Percentiles rank a stretch among this genome's conserved stretches.
phyloP scores from a whole-genome alignment of 2,329 filamentous ascomycete genomes.

The Aspergillus sojae region DNA sequence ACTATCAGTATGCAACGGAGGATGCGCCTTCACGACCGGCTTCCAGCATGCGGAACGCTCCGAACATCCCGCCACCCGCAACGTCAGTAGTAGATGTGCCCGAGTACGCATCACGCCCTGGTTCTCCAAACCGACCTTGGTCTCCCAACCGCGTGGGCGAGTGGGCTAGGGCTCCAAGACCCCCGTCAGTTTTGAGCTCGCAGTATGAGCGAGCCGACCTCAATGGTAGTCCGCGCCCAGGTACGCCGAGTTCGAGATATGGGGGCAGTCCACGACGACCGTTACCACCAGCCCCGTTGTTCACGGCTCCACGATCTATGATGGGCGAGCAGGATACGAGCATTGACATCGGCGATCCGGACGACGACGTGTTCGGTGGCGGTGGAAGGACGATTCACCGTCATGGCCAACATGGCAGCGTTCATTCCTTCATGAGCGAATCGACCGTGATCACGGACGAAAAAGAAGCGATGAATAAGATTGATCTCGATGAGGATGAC shows the following conservation, averaged over 20 bases:
- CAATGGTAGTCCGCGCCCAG: slow-evolving; percentile 86
- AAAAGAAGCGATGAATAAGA: slow-evolving; percentile 44
- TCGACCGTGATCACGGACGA: slow-evolving; percentile 61
- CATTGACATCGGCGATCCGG: slow-evolving; percentile 52
- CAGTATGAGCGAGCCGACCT: slow-evolving; percentile 85
- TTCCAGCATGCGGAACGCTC: slow-evolving; percentile 46
- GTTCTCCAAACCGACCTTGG: slow-evolving; percentile 54
- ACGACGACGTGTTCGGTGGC: slow-evolving; percentile 73
- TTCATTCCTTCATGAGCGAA: slow-evolving; percentile 64
- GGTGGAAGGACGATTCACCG: slow-evolving; percentile 40
- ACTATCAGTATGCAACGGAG: slow-evolving; percentile 21
- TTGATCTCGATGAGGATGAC: slow-evolving; percentile 49
- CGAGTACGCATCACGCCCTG: slow-evolving; percentile 42
- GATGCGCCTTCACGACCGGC: slow-evolving; percentile 41
- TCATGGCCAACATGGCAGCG: slow-evolving; percentile 58
- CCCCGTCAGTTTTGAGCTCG: slow-evolving; percentile 62
- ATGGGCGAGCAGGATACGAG: slow-evolving; percentile 42
- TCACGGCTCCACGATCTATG: slow-evolving; percentile 59
- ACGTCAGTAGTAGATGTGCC: slow-evolving; percentile 36
- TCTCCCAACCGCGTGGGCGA: slow-evolving; percentile 60
- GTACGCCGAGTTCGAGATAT: slow-evolving; percentile 86
- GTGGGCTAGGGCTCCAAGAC: slow-evolving; percentile 72
- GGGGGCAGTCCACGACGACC: slow-evolving; percentile 84
- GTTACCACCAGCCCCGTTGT: slow-evolving; percentile 84
- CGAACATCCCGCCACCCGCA: slow-evolving; percentile 45